These are phyloP conservation scores for Zoysia matrella DNA, from an alignment of 202 grass and related monocot species.

Conservation along the genomic window DNA sequence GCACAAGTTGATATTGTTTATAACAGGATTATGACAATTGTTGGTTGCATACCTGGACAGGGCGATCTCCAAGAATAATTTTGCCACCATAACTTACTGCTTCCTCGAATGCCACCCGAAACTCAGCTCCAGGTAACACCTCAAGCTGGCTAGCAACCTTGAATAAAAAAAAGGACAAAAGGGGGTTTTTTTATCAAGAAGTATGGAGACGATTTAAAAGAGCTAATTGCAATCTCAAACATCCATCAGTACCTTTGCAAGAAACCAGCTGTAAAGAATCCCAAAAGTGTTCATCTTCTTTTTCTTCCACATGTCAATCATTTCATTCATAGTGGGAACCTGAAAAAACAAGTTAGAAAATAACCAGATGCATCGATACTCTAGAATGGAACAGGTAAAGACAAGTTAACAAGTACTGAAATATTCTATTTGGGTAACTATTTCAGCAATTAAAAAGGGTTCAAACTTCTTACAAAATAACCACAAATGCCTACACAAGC, in stretches of 20 bases:
- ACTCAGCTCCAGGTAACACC: slow-evolving; percentile 90
- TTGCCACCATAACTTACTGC: slow-evolving; percentile 79
- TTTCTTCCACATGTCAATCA: slow-evolving; percentile 98
- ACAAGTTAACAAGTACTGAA: neutral
- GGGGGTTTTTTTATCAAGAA: neutral
- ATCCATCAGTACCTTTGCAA: slow-evolving; percentile 71
- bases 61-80: slow-evolving; percentile 94
- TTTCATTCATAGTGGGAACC: slow-evolving; percentile 92
- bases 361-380: slow-evolving; percentile 3
- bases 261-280: slow-evolving; percentile 98
- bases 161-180: slow-evolving; percentile 23
- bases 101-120: slow-evolving; percentile 94
- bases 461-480: neutral
- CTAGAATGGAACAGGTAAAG: neutral
- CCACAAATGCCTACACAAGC: neutral
- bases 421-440: neutral
- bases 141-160: slow-evolving; percentile 91
- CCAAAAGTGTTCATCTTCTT: slow-evolving; percentile 95
- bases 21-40: neutral
- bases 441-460: slow-evolving; percentile 4
- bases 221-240: slow-evolving; percentile 9
- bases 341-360: slow-evolving; percentile 35
- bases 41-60: slow-evolving; percentile 67
- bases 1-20: neutral
- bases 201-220: slow-evolving; percentile 18